Conservation (phyloP, 2,329 filamentous ascomycete species). For the Colletotrichum sp. region DNA sequence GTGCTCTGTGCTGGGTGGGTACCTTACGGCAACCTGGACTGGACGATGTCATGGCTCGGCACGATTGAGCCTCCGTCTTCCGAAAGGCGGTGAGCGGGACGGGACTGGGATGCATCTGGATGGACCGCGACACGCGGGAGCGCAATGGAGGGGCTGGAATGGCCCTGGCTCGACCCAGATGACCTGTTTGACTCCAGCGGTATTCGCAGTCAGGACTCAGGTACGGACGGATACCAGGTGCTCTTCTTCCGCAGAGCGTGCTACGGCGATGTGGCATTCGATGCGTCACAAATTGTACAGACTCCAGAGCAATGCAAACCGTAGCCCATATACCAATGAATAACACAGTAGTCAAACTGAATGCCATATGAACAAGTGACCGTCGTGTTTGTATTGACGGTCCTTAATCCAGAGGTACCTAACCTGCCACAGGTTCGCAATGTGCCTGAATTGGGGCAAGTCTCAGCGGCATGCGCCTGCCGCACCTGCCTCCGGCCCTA, state of each 20-base stretch:
- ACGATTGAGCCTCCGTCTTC: conserved; percentile 3
- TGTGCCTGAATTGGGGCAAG: neutral
- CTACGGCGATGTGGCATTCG: neutral
- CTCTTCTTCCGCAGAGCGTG: neutral
- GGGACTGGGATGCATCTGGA: neutral
- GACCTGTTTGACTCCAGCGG: neutral
- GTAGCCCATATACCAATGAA: neutral
- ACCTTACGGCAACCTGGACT: neutral
- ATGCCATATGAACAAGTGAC: neutral
- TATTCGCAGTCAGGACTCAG: neutral
- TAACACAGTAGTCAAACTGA: neutral
- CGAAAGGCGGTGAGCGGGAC: neutral
- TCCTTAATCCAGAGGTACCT: neutral
- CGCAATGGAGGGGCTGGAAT: neutral
- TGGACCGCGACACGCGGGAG: neutral
- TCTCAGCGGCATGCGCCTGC: neutral
- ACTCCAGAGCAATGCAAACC: neutral
- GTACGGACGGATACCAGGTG: neutral
- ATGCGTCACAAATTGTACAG: neutral
- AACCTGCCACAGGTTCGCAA: neutral
- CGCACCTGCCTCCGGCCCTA: neutral
- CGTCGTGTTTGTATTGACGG: neutral
- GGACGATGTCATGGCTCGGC: conserved; percentile 12
- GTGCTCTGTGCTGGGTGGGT: neutral
- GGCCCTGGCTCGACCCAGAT: neutral